phyloP scores from a whole-genome alignment of 1,284 basidiomycete genomes.

The Heliocybe sulcata region DNA sequence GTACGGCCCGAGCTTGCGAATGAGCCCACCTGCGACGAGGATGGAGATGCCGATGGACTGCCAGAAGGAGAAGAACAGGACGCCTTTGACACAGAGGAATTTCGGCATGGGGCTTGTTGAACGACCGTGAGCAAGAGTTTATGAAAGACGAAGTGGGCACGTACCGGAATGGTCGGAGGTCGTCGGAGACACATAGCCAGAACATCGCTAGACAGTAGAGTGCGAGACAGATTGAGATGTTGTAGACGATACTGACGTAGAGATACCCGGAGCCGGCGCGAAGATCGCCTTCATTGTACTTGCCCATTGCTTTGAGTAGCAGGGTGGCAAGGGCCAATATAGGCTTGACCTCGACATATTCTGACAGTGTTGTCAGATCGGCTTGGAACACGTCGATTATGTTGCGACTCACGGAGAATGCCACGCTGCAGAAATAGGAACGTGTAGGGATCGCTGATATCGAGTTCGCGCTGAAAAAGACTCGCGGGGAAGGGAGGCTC shows the following conservation, averaged over 20 bases:
- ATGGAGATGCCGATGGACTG: slow-evolving; percentile 85
- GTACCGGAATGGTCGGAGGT: slow-evolving; percentile 81
- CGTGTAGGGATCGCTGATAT: slow-evolving; percentile 90
- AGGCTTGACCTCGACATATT: slow-evolving; percentile 98
- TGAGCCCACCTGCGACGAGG: slow-evolving; percentile 76
- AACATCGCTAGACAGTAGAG: slow-evolving; percentile 91
- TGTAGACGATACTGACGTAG: slow-evolving; percentile 84
- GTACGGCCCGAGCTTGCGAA: slow-evolving; percentile 81
- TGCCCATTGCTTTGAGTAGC: slow-evolving; percentile 80
- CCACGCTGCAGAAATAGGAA: slow-evolving; percentile 93
- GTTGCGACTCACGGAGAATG: slow-evolving; percentile 72
- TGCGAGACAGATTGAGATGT: slow-evolving; percentile 65
- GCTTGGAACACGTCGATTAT: not conserved
- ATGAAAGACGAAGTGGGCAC: not conserved
- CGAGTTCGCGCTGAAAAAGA: slow-evolving; percentile 72
- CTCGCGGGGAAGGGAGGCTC: slow-evolving; percentile 82
- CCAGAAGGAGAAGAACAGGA: slow-evolving; percentile 99
- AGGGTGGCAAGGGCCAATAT: slow-evolving; percentile 81
- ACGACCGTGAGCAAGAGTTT: slow-evolving; percentile 1
- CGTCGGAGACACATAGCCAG: slow-evolving; percentile 85
- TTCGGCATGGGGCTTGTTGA: slow-evolving; percentile 70
- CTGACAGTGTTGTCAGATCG: slow-evolving; percentile 31
- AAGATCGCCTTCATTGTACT: slow-evolving; percentile 89
- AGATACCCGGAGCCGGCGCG: slow-evolving; percentile 84
- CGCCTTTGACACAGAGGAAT: slow-evolving; percentile 97